Evolutionary conservation across 768 basidiomycete species (phyloP).

Genomic region (Naganishia friedmannii): DNA sequence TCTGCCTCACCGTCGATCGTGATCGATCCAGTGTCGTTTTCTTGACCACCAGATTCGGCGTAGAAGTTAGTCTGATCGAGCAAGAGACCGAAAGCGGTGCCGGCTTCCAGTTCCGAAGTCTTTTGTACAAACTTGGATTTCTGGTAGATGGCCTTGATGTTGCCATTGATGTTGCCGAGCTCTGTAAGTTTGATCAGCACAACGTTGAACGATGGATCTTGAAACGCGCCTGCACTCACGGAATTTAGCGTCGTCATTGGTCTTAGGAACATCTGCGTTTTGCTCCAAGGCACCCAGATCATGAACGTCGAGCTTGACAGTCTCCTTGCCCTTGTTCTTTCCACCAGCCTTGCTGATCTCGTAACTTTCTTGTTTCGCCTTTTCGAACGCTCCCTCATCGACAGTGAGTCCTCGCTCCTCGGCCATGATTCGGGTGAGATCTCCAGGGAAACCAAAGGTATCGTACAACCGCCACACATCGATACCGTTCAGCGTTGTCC

Average conservation of each 20-base stretch:
- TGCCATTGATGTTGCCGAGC: constrained; percentile 71
- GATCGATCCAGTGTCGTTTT: constrained; percentile 92
- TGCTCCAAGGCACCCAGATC: constrained; percentile 83
- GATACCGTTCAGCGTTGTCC: constrained; percentile 71
- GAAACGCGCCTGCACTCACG: constrained; percentile 57
- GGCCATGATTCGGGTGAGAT: constrained; percentile 94
- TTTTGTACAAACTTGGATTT: constrained; percentile 70
- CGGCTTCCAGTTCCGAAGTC: constrained; percentile 66
- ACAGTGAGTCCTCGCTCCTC: constrained; percentile 81
- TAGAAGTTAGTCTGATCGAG: constrained; percentile 94
- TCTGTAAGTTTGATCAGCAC: constrained; percentile 54
- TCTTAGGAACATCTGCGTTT: constrained; percentile 74
- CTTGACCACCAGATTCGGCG: constrained; percentile 95
- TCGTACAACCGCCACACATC: constrained; percentile 98
- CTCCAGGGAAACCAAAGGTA: constrained; percentile 96
- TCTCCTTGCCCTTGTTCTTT: constrained; percentile 59
- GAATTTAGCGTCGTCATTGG: constrained; percentile 88
- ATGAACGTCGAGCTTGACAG: constrained; percentile 89
- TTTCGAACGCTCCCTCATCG: constrained; percentile 83
- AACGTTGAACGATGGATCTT: background rate
- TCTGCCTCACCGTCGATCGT: constrained; percentile 86
- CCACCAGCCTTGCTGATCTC: constrained; percentile 82
- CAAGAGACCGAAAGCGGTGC: constrained; percentile 72
- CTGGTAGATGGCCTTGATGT: constrained; percentile 78
- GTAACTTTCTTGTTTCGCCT: constrained; percentile 80